Conservation (phyloP, 257 asterid species). For the Thymus quinquecostatus region DNA sequence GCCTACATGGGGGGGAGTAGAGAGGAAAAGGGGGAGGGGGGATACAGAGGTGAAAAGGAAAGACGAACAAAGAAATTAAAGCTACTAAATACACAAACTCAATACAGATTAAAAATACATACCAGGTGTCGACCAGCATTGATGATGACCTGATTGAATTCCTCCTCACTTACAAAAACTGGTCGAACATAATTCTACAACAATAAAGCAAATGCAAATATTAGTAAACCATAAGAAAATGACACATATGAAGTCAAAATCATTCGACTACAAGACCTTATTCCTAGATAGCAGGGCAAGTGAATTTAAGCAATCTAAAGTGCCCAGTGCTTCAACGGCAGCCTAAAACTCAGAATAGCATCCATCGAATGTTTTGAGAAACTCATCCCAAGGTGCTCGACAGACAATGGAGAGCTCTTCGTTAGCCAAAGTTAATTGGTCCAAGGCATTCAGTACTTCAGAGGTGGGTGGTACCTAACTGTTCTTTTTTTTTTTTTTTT, state of each 20-base stretch:
- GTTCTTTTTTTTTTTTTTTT: constrained; percentile 34
- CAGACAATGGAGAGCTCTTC: constrained; percentile 82
- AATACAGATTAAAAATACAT: constrained; percentile 34
- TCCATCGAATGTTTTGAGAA: constrained; percentile 57
- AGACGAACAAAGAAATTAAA: neutral
- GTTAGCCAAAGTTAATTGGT: constrained; percentile 71
- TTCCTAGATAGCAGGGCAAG: constrained; percentile 76
- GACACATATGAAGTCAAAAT: constrained; percentile 15
- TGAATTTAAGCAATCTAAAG: constrained; percentile 85
- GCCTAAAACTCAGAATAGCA: constrained; percentile 79
- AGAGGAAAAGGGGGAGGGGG: too few relatives aligned
- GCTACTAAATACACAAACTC: constrained; percentile 11
- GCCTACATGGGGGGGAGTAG: neutral
- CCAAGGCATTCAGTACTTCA: constrained; percentile 64
- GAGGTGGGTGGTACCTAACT: constrained; percentile 83
- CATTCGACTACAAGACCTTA: constrained; percentile 55
- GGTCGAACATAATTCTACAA: constrained; percentile 87
- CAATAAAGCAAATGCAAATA: constrained; percentile 14
- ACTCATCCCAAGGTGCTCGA: constrained; percentile 79
- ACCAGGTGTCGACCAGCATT: constrained; percentile 91
- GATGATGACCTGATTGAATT: constrained; percentile 78
- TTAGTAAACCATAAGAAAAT: constrained; percentile 22
- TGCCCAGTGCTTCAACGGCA: constrained; percentile 87
- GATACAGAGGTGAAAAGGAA: too few relatives aligned
- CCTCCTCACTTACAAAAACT: constrained; percentile 61